These are phyloP conservation scores for Lepidium didymum DNA, from an alignment of 345 rosid genomes.

Conservation along the genomic window DNA sequence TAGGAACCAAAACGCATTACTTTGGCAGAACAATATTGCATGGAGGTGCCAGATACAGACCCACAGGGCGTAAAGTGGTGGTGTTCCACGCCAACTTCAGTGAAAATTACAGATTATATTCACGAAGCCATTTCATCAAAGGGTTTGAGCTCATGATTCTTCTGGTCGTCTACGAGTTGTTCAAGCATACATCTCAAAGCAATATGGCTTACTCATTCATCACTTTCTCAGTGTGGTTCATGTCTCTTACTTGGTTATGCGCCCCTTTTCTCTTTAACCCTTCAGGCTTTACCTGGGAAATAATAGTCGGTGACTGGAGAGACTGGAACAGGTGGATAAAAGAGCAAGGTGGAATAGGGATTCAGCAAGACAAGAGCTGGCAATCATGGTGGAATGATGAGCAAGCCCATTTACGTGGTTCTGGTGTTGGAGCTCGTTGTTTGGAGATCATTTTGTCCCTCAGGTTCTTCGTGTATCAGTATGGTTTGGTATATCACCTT, in stretches of 20 bases:
- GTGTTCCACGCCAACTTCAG: conserved; percentile 90
- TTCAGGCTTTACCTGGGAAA: conserved; percentile 82
- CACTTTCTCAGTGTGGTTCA: conserved; percentile 90
- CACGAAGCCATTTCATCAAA: conserved; percentile 89
- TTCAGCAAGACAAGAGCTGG: conserved; percentile 95
- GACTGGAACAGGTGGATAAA: conserved; percentile 98
- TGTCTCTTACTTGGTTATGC: conserved; percentile 90
- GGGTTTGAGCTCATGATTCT: conserved; percentile 83
- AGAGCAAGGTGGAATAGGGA: conserved; percentile 92
- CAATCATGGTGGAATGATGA: conserved; percentile 97
- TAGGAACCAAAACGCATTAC: conserved; percentile 85
- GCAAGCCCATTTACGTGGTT: conserved; percentile 72
- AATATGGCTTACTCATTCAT: conserved; percentile 77
- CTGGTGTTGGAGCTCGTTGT: conserved; percentile 66
- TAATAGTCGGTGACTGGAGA: conserved; percentile 92
- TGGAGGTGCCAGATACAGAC: conserved; percentile 93
- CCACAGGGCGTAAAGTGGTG: conserved; percentile 92
- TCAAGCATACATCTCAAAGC: conserved; percentile 74
- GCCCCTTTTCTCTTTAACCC: conserved; percentile 97
- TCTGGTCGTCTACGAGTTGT: conserved; percentile 77
- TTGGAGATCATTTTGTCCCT: conserved; percentile 70
- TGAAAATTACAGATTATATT: conserved; percentile 84
- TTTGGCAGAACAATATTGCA: conserved; percentile 84
- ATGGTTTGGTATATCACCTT: conserved; percentile 95
- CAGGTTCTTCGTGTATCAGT: conserved; percentile 90